Percentiles rank a stretch among this genome's conserved stretches.
phyloP scores from a whole-genome alignment of 1,139 yeast species.

The Debaryomyces robertsiae region DNA sequence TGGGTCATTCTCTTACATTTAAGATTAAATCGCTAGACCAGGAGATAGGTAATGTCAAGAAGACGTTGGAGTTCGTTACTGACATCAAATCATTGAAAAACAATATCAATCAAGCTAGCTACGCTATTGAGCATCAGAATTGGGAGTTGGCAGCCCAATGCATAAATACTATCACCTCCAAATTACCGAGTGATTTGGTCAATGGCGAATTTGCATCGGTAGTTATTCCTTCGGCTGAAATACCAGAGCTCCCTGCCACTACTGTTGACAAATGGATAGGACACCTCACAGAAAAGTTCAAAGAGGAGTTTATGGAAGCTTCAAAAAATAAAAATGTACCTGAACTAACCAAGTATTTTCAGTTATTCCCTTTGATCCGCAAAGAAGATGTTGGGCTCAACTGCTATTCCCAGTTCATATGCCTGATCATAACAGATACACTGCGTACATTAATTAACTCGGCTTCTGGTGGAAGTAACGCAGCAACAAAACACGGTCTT shows the following conservation, averaged over 20 bases:
- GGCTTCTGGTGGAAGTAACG: constrained; percentile 33
- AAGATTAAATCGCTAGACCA: constrained; percentile 70
- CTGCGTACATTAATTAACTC: constrained; percentile 61
- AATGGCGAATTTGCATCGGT: constrained; percentile 74
- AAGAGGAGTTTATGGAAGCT: constrained; percentile 67
- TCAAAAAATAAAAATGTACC: constrained; percentile 67
- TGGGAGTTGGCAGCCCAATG: constrained; percentile 75
- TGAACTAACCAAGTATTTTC: constrained; percentile 74
- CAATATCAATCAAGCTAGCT: constrained; percentile 65
- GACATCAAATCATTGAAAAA: constrained; percentile 65
- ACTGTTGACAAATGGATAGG: constrained; percentile 60
- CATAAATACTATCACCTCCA: constrained; percentile 51
- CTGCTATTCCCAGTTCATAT: constrained; percentile 82
- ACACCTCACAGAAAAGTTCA: constrained; percentile 59
- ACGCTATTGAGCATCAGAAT: constrained; percentile 66
- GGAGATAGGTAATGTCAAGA: constrained; percentile 69
- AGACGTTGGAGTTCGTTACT: constrained; percentile 65
- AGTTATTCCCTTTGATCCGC: constrained; percentile 84
- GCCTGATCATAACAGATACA: constrained; percentile 80
- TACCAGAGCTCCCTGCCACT: constrained; percentile 77
- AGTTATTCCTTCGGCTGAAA: constrained; percentile 86
- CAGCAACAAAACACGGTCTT: constrained; percentile 42
- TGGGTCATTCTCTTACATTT: constrained; percentile 68
- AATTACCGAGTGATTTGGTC: constrained; percentile 55
- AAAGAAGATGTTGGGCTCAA: constrained; percentile 71